Conservation (phyloP, 2,329 filamentous ascomycete genomes). For the Diaporthe batatas region DNA sequence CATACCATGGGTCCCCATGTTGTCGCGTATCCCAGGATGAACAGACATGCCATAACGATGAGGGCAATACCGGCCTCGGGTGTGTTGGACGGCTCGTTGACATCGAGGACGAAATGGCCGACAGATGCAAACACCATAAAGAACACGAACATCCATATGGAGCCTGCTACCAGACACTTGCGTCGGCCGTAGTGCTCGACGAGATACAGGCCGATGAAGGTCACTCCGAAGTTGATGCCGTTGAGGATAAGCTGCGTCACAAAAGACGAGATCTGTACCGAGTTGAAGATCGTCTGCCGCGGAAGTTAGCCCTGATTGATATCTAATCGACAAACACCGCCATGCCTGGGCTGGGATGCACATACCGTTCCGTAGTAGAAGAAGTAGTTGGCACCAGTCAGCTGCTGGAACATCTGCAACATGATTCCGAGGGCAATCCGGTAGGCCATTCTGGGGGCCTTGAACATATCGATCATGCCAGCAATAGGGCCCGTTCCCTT, state of each 20-base stretch:
- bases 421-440: slow-evolving; percentile 71
- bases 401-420: slow-evolving; percentile 76
- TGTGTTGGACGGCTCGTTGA: slow-evolving; percentile 51
- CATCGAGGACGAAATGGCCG: slow-evolving; percentile 62
- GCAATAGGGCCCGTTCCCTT: slow-evolving; percentile 55
- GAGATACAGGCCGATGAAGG: slow-evolving; percentile 77
- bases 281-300: slow-evolving; percentile 57
- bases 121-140: slow-evolving; percentile 71
- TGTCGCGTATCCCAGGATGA: slow-evolving; percentile 75
- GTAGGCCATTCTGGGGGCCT: slow-evolving; percentile 73
- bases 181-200: slow-evolving; percentile 77
- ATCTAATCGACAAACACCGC: not conserved
- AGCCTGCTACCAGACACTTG: slow-evolving; percentile 72
- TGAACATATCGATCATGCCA: slow-evolving; percentile 71
- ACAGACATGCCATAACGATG: slow-evolving; percentile 74
- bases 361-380: slow-evolving; percentile 70
- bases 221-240: slow-evolving; percentile 76
- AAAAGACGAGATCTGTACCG: slow-evolving; percentile 68
- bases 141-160: slow-evolving; percentile 71
- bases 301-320: not conserved
- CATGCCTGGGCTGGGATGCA: not conserved
- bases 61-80: slow-evolving; percentile 67
- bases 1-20: slow-evolving; percentile 77
- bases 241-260: slow-evolving; percentile 77
- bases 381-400: slow-evolving; percentile 74